These are phyloP conservation scores for Raffaelea arxii DNA, from an alignment of 2,329 filamentous ascomycete genomes.

Conservation along the genomic window DNA sequence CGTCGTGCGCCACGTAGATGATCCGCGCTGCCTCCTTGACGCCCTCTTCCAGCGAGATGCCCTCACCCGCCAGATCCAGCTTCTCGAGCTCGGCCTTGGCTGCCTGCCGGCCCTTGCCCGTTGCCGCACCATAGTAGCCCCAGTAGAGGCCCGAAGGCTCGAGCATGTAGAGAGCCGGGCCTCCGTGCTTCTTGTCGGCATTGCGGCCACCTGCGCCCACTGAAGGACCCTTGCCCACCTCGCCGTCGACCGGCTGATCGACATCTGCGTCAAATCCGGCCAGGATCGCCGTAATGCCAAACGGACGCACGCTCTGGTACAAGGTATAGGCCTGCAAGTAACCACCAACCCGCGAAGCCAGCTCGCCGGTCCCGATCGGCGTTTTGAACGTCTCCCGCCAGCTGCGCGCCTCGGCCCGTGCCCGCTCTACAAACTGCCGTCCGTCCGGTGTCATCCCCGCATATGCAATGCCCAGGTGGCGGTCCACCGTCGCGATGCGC, in stretches of 20 bases:
- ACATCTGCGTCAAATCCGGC: constrained; percentile 88
- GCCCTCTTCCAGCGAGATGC: constrained; percentile 71
- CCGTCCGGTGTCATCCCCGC: constrained; percentile 92
- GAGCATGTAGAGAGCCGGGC: constrained; percentile 96
- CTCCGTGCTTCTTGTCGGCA: constrained; percentile 65
- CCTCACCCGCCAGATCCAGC: constrained; percentile 72
- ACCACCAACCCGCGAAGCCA: constrained; percentile 86
- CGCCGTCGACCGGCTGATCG: constrained; percentile 77
- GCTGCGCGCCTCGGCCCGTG: constrained; percentile 82
- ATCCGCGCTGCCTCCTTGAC: constrained; percentile 96
- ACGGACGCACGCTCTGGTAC: constrained; percentile 92
- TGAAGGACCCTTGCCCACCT: constrained; percentile 73
- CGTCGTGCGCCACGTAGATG: constrained; percentile 95
- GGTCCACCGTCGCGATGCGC: constrained; percentile 89
- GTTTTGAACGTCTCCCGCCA: constrained; percentile 94
- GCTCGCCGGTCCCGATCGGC: constrained; percentile 78
- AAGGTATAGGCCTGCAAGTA: constrained; percentile 97
- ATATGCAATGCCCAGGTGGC: constrained; percentile 86
- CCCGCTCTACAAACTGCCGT: constrained; percentile 87
- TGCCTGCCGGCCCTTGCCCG: constrained; percentile 90
- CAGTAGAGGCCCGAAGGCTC: constrained; percentile 96
- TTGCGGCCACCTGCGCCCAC: constrained; percentile 78
- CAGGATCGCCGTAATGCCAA: constrained; percentile 90
- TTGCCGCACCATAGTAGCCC: constrained; percentile 98
- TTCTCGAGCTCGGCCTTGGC: constrained; percentile 99